Base-by-base conservation (phyloP, 805 yeast species). In the Teunomyces lycoperdinae region DNA sequence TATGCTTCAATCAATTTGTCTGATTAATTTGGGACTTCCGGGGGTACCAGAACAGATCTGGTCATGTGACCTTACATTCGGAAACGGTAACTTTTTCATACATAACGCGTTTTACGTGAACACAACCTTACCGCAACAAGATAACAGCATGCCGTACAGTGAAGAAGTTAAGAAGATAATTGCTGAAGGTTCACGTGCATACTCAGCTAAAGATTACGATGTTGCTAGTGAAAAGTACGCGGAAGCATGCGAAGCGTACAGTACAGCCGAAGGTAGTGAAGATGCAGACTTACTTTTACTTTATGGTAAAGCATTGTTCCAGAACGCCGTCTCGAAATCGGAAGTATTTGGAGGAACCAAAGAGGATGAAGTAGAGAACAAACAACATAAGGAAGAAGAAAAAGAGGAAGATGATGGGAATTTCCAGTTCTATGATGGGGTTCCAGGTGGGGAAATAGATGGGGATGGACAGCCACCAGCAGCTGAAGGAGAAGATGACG, bases 231-330 rank as follows among this genome's bases (percentile, higher is more conserved):
- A 82, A 50, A 69, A 72, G 46, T 87, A 85, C 53, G 90, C 88
- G 0, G 81, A 82, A 47, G 90, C 94, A 0, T 89, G 96, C 61
- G 85, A 79, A 49, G 51, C 63, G 38, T 75, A 68, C 54, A 76
- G 81, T 43, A 67, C 68, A 9, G 73, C 73, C 34, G 68, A 75
- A 17, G 72, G 76, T 10, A 82, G 79, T n/a, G 78, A 79, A 40
- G 96, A 89, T 53, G 85, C 94, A 4, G 87, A 87, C 51, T 73
- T 89, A 54, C 70, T 90, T 57, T 81, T 77, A 54, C 64, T 86
- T 35, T 90, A 90, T 54, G 97, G 96, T 2, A 82, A 83, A 62
- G 83, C 96, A 0, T 66, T 91, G 32, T 90, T 85, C 67, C 86
- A 84, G 52, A 78, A 80, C 33, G 97, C 91, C 0, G 86, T 88